Conservation (phyloP, 441 rosid species). For the Geranium incanum region DNA sequence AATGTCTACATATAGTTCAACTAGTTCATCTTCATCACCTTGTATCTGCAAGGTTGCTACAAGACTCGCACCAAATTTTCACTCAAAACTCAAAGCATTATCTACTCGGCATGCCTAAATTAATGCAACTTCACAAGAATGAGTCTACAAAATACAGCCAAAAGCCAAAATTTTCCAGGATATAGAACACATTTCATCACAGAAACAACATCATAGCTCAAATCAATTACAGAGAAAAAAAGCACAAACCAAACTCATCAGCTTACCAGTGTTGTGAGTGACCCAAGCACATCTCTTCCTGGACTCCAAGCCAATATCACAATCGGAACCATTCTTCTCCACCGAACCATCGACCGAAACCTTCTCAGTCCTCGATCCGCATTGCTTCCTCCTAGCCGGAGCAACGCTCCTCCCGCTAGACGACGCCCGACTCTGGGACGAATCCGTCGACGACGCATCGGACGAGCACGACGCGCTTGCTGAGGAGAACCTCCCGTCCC, state of each 20-base stretch:
- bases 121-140: not conserved
- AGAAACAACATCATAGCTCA: slow-evolving; percentile 13
- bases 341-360: slow-evolving; percentile 7
- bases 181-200: slow-evolving; percentile 16
- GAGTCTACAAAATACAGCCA: not conserved
- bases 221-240: not conserved
- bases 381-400: slow-evolving; percentile 28
- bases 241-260: not conserved
- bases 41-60: not conserved
- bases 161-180: not conserved
- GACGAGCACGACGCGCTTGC: slow-evolving; percentile 45
- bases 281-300: slow-evolving; percentile 51
- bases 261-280: slow-evolving; percentile 43
- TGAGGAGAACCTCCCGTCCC: slow-evolving; percentile 25
- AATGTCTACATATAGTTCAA: not conserved
- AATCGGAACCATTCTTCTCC: slow-evolving; percentile 7
- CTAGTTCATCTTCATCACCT: not conserved
- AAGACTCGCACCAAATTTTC: not conserved
- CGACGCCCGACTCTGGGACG: slow-evolving; percentile 35
- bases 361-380: slow-evolving; percentile 29
- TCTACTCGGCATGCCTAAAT: not conserved
- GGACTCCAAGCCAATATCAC: slow-evolving; percentile 32
- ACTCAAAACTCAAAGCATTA: not conserved
- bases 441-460: slow-evolving; percentile 49
- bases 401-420: slow-evolving; percentile 30